phyloP scores from a whole-genome alignment of 2,329 filamentous ascomycete genomes.

The Pseudogymnoascus sp. region DNA sequence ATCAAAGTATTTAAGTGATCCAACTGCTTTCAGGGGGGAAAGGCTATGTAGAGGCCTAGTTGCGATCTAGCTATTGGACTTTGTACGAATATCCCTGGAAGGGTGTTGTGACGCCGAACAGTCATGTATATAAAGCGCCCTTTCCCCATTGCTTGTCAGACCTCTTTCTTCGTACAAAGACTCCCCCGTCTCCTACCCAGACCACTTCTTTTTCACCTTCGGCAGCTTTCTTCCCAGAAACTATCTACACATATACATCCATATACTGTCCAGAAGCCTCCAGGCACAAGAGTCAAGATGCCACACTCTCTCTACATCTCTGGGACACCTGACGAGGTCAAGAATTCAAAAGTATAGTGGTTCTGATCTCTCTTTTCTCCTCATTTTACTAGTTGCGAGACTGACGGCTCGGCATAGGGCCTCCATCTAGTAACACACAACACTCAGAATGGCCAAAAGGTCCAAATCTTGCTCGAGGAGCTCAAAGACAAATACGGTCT shows the following conservation, averaged over 20 bases:
- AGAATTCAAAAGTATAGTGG: constrained; percentile 33
- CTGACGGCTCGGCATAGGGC: constrained; percentile 26
- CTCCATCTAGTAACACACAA: constrained; percentile 43
- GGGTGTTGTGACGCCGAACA: not conserved
- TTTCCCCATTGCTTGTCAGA: not conserved
- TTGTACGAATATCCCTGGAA: too few relatives aligned
- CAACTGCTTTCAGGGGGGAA: not conserved
- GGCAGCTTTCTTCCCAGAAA: not conserved
- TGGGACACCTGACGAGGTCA: constrained; percentile 38
- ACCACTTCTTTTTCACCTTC: not conserved
- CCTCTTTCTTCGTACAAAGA: not conserved
- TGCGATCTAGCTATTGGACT: too few relatives aligned
- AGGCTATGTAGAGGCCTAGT: not conserved
- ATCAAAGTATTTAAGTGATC: not conserved
- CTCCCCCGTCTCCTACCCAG: not conserved
- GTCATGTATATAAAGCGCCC: not conserved
- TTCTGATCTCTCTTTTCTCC: not conserved
- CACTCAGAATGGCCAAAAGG: constrained; percentile 44
- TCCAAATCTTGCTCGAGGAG: constrained; percentile 48
- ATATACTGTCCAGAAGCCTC: not conserved
- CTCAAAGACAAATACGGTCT: constrained; percentile 42
- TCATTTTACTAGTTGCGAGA: not conserved
- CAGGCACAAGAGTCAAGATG: constrained; percentile 21
- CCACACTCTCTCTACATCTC: constrained; percentile 35
- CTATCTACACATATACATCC: not conserved